Evolutionary conservation across 805 yeast genomes (phyloP), one percentile per base, ranked within the genome.

Genomic region (Yarrowia hollandica): DNA sequence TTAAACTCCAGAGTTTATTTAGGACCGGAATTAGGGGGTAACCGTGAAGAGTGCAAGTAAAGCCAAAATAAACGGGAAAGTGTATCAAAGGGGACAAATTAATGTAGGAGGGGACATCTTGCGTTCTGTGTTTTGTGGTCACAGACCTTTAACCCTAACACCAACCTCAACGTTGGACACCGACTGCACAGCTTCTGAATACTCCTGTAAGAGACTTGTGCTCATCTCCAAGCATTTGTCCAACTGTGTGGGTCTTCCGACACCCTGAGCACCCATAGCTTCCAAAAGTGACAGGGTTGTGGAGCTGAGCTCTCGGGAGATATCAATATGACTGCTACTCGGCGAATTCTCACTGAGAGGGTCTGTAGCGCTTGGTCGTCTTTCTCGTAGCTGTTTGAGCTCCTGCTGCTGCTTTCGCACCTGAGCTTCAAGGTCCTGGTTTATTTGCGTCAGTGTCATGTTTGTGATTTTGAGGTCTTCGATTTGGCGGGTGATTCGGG

Each of bases 391-490:
- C 15, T 6, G 31, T 22, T 48, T 48, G 18, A 48, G 55, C 12
- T 48, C 55, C 38, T 48, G 38, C 22, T 48, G 55, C 19, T 48
- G 55, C 30, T 48, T 48, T 12, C 39, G 19, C 7, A 48, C 55
- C 55, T 48, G 55, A 7, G 38, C 55, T 16, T 48, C 55, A 12
- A 48, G 39, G 15, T 31, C 39, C 26, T 22, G 30, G 22, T 48
- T 48, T 16, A 48, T 48, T 22, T 31, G 39, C 5, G 55, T 33
- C 25, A 48, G 55, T 5, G 55, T 48, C 55, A 48, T 48, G 39
- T 48, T 48, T 11, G 55, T 48, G 15, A 48, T 48, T 16, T 48
- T 48, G 16, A 48, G 39, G 30, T 48, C 55, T 22, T 48, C 55
- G 8, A 48, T 48, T 11, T 48, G 55, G 12, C 55, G 39, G 21